phyloP scores from a whole-genome alignment of 2,329 filamentous ascomycete species.

The Pyrenophora tritici-repentis region DNA sequence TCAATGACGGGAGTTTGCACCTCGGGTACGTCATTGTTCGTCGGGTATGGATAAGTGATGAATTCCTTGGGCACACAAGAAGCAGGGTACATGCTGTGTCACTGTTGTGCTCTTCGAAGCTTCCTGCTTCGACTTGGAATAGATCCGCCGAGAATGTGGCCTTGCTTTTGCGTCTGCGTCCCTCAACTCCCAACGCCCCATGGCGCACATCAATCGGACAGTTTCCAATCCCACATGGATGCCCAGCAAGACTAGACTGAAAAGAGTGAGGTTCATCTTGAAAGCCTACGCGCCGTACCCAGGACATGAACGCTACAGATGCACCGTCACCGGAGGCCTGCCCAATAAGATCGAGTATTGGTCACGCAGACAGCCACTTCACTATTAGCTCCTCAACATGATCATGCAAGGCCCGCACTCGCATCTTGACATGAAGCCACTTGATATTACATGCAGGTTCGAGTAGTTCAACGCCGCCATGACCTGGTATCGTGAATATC shows the following conservation, averaged over 20 bases:
- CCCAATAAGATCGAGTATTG: conserved; percentile 8
- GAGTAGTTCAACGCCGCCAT: conserved; percentile 12
- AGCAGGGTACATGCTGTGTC: conserved; percentile 5
- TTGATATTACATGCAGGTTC: conserved; percentile 12
- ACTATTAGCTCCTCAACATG: conserved; percentile 10
- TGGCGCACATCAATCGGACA: neutral
- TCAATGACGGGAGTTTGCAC: neutral
- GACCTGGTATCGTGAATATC: conserved; percentile 2
- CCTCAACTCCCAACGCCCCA: neutral
- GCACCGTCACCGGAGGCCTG: conserved; percentile 11
- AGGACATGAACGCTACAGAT: conserved; percentile 12
- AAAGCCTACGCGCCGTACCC: conserved; percentile 19
- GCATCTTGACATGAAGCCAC: conserved; percentile 3
- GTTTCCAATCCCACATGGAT: neutral
- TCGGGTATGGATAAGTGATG: neutral
- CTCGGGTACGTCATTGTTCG: neutral
- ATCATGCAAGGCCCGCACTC: conserved; percentile 7
- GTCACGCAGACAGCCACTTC: conserved; percentile 13
- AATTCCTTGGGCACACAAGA: conserved; percentile 1
- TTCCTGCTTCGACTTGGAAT: neutral
- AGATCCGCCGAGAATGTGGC: neutral
- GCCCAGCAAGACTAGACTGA: neutral
- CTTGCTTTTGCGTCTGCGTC: conserved; percentile 1
- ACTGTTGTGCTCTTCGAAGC: conserved; percentile 3
- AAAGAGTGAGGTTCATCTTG: neutral